phyloP scores from a whole-genome alignment of 2,329 filamentous ascomycete genomes.

The Nemania sp. region DNA sequence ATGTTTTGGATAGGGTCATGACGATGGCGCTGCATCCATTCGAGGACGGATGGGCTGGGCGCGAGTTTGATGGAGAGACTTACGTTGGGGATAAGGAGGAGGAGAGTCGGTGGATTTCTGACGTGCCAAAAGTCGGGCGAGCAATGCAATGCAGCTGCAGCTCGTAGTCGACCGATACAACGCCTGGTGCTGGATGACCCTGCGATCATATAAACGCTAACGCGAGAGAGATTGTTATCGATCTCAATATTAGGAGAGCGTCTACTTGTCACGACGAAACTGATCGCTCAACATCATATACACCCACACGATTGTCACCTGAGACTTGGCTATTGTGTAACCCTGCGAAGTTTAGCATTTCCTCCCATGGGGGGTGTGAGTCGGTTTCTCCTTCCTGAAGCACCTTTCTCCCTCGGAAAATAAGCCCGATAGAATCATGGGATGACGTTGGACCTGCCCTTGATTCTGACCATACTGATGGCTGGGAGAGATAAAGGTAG shows the following conservation, averaged over 20 bases:
- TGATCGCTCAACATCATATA: not conserved
- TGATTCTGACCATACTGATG: not conserved
- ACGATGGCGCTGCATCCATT: constrained; percentile 85
- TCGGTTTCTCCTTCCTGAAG: not conserved
- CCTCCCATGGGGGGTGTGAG: not conserved
- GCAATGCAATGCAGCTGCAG: constrained; percentile 96
- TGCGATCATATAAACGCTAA: not conserved
- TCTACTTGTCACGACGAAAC: too few species aligned
- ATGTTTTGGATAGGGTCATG: constrained; percentile 78
- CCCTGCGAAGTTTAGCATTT: not conserved
- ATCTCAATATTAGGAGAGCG: not conserved
- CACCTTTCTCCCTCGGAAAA: not conserved
- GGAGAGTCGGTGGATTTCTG: constrained; percentile 81
- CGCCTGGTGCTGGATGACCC: not conserved
- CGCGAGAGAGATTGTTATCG: not conserved
- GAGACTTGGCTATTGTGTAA: not conserved
- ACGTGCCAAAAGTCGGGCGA: constrained; percentile 77
- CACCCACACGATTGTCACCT: not conserved
- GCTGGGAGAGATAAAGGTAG: not conserved
- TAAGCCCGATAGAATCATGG: not conserved
- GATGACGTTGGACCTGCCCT: not conserved
- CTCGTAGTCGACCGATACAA: constrained; percentile 56
- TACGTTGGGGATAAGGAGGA: constrained; percentile 68
- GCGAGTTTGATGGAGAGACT: constrained; percentile 51
- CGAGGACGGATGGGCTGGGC: constrained; percentile 71